These are phyloP conservation scores for Starmerella etchellsii DNA, from an alignment of 805 yeast genomes.

Conservation along the genomic window DNA sequence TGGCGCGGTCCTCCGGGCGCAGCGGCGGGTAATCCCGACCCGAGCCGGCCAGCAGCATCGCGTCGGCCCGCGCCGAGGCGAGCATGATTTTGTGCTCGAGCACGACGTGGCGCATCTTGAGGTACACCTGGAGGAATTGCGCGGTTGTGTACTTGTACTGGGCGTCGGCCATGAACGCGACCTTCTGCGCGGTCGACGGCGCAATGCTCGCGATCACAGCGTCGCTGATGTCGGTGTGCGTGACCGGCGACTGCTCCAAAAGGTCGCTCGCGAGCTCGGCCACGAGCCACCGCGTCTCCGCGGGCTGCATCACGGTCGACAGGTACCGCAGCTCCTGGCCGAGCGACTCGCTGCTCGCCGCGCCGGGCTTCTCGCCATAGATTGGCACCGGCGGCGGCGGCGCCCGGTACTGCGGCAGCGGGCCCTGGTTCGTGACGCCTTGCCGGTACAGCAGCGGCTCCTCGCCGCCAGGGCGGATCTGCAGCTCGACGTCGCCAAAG, in stretches of 20 bases:
- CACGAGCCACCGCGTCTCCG: slow-evolving; percentile 17
- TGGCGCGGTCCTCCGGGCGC: slow-evolving; percentile 2
- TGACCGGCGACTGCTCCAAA: slow-evolving; percentile 11
- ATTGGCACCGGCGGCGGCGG: slow-evolving; percentile 16
- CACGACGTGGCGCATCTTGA: slow-evolving; percentile 18
- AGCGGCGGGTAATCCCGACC: background rate
- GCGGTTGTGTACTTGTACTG: slow-evolving; percentile 21
- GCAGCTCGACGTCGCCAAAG: slow-evolving; percentile 13
- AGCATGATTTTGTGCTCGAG: slow-evolving; percentile 18
- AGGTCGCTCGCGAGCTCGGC: slow-evolving; percentile 15
- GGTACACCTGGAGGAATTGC: slow-evolving; percentile 20
- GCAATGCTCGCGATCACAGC: slow-evolving; percentile 17
- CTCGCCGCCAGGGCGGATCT: slow-evolving; percentile 1
- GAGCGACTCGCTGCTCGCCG: slow-evolving; percentile 8
- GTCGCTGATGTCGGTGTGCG: slow-evolving; percentile 22
- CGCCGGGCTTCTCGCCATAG: slow-evolving; percentile 3
- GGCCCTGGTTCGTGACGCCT: background rate
- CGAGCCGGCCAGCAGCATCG: slow-evolving; percentile 7
- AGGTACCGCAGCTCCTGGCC: slow-evolving; percentile 18
- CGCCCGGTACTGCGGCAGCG: slow-evolving; percentile 3
- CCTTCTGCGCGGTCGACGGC: slow-evolving; percentile 17
- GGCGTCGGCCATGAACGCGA: slow-evolving; percentile 20
- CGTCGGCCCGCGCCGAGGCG: slow-evolving; percentile 14
- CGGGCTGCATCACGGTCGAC: slow-evolving; percentile 17
- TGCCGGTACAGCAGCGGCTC: slow-evolving; percentile 1